A percentile compares a stretch with the other conserved stretches of the same genome.
phyloP scores from a whole-genome alignment of 495 filamentous ascomycete genomes.

The Xylaria palmicola region DNA sequence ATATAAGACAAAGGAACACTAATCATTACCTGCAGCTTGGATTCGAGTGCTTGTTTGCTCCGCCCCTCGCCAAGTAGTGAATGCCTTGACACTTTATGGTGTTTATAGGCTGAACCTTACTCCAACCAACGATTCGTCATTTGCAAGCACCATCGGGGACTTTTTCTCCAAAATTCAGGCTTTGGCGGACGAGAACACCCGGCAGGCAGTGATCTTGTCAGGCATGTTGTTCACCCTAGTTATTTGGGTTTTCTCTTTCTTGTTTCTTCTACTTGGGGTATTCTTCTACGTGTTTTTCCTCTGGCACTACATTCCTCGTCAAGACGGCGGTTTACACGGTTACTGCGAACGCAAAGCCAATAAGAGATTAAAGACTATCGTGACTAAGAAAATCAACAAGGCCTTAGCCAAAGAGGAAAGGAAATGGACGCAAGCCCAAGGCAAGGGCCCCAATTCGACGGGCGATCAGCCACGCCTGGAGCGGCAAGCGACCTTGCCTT shows the following conservation, averaged over 20 bases:
- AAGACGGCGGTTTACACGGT: slow-evolving; percentile 72
- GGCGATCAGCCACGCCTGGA: slow-evolving; percentile 51
- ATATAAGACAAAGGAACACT: slow-evolving; percentile 25
- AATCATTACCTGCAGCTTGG: slow-evolving; percentile 55
- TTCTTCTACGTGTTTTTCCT: slow-evolving; percentile 84
- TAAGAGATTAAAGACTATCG: slow-evolving; percentile 73
- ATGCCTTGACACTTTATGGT: slow-evolving; percentile 81
- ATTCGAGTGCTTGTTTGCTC: slow-evolving; percentile 84
- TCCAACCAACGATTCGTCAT: slow-evolving; percentile 48
- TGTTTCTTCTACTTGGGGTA: slow-evolving; percentile 70
- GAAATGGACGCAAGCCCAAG: slow-evolving; percentile 56
- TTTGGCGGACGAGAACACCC: slow-evolving; percentile 66
- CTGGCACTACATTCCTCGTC: slow-evolving; percentile 79
- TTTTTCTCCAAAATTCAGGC: slow-evolving; percentile 76
- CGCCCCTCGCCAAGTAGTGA: slow-evolving; percentile 86
- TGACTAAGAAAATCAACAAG: slow-evolving; percentile 77
- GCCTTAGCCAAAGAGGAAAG: slow-evolving; percentile 73
- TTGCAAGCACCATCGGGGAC: slow-evolving; percentile 54
- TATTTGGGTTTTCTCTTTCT: slow-evolving; percentile 80
- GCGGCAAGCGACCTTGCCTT: slow-evolving; percentile 67
- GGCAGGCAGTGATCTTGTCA: slow-evolving; percentile 76
- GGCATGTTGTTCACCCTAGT: slow-evolving; percentile 90
- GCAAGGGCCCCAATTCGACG: slow-evolving; percentile 54
- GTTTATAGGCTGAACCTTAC: slow-evolving; percentile 64
- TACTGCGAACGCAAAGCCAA: slow-evolving; percentile 93